Conservation (phyloP, 2,329 filamentous ascomycete species). For the Claviceps paspali region DNA sequence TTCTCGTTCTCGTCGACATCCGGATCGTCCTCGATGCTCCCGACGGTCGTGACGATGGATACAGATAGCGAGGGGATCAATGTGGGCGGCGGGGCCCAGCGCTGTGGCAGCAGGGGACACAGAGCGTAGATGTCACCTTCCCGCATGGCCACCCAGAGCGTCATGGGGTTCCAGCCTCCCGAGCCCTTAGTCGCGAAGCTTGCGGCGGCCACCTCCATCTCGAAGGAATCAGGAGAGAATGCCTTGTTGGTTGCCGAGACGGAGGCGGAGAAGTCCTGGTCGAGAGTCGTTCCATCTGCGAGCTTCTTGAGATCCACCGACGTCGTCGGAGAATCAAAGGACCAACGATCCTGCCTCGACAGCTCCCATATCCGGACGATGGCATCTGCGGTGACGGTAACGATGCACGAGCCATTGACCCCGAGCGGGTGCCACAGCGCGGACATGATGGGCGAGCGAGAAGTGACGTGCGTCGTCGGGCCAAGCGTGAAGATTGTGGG, state of each 20-base stretch:
- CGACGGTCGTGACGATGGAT: constrained; percentile 62
- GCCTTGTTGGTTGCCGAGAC: constrained; percentile 58
- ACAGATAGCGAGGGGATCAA: constrained; percentile 71
- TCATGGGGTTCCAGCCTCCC: constrained; percentile 92
- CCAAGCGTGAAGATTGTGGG: constrained; percentile 84
- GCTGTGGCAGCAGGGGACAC: constrained; percentile 74
- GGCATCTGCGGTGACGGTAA: constrained; percentile 80
- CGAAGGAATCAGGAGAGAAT: constrained; percentile 77
- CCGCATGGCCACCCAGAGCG: constrained; percentile 90
- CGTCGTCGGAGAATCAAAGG: constrained; percentile 69
- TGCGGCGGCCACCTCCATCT: constrained; percentile 87
- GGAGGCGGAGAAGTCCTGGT: constrained; percentile 72
- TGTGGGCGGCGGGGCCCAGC: constrained; percentile 65
- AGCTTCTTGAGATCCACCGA: constrained; percentile 82
- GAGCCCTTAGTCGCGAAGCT: constrained; percentile 53
- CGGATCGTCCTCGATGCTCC: constrained; percentile 44
- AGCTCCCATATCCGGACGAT: constrained; percentile 85
- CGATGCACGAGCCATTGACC: constrained; percentile 62
- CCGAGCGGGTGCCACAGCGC: constrained; percentile 89
- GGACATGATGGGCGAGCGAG: constrained; percentile 64
- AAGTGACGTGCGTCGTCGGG: constrained; percentile 79
- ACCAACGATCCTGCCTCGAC: constrained; percentile 68
- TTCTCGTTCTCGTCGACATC: constrained; percentile 35
- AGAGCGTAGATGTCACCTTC: constrained; percentile 88
- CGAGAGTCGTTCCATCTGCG: constrained; percentile 64